phyloP scores from a whole-genome alignment of 192 early-diverging fungal species.

The Backusella circina region DNA sequence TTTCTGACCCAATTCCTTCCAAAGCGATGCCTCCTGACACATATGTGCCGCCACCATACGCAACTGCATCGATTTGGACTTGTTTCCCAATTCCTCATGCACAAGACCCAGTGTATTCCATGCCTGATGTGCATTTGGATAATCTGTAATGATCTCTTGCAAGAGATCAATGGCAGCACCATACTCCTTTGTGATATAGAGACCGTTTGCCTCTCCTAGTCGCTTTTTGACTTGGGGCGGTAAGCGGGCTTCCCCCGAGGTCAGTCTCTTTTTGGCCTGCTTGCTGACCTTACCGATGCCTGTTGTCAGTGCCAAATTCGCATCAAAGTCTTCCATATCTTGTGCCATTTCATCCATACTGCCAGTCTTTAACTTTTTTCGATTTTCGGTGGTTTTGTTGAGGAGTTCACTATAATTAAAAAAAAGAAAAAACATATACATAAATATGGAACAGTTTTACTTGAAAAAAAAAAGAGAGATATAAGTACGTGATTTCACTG shows the following conservation, averaged over 20 bases:
- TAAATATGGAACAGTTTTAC: not conserved
- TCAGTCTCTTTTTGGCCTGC: not conserved
- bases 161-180: conserved; percentile 67
- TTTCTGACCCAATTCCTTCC: conserved; percentile 78
- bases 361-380: conserved; percentile 8
- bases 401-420: conserved; percentile 6
- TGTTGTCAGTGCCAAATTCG: conserved; percentile 14
- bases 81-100: conserved; percentile 81
- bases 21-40: conserved; percentile 64
- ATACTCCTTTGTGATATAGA: conserved; percentile 70
- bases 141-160: conserved; percentile 72
- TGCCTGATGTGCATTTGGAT: conserved; percentile 69
- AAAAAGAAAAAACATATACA: not conserved
- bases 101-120: conserved; percentile 91
- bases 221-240: conserved; percentile 49
- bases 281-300: conserved; percentile 16
- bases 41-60: conserved; percentile 91
- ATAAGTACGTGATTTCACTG: conserved; percentile 20
- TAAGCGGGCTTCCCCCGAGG: conserved; percentile 12
- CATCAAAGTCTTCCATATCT: conserved; percentile 24
- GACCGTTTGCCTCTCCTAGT: conserved; percentile 75
- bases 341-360: not conserved
- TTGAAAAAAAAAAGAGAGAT: not conserved
- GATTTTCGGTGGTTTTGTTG: not conserved
- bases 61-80: conserved; percentile 67